Evolutionary conservation across 805 yeast genomes (phyloP), one percentile per base, ranked within the genome.

Genomic region (Candida nanaspora): DNA sequence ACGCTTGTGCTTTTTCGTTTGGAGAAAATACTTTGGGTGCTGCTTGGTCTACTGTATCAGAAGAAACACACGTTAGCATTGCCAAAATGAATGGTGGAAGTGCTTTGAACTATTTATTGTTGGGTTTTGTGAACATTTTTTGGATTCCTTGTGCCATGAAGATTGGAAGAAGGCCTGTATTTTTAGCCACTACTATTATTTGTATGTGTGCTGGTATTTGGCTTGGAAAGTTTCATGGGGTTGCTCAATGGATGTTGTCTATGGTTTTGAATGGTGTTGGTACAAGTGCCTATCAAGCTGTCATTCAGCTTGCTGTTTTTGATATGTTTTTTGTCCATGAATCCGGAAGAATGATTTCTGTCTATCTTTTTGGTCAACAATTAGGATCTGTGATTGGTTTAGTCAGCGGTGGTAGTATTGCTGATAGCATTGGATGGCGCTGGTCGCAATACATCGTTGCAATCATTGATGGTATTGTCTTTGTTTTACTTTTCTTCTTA

Each of bases 261-360:
- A 21, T 8, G 21, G 31, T 41, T 13, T 32, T 46, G 15, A 44
- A 41, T 27, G 47, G 49, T n/a, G 15, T 46, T 5, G 47, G 49
- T 9, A 46, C 49, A 2, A 36, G 45, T 39, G 49, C 47, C 13
- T 46, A 46, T 26, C 47, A 47, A 29, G 45, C 53, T 9, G 46
- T 47, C 8, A 47, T 51, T 25, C 53, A 51, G 23, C 41, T 51
- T 26, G 35, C 49, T 5, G 43, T 51, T 13, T 46, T 48, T 16
- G 55, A 51, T 33, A 27, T 51, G 38, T 51, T 51, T 33, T 51
- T 45, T 25, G 50, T 51, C 13, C 56, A 51, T 33, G 52, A 49
- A 30, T 37, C 55, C 23, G 56, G 55, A 3, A 39, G 51, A 29
- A 47, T 49, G 54, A 44, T 49, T 25, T 48, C 51, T 10, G 45